Evolutionary conservation across 2,329 filamentous ascomycete species (phyloP).

Genomic region (Hymenoscyphus fraxineus): DNA sequence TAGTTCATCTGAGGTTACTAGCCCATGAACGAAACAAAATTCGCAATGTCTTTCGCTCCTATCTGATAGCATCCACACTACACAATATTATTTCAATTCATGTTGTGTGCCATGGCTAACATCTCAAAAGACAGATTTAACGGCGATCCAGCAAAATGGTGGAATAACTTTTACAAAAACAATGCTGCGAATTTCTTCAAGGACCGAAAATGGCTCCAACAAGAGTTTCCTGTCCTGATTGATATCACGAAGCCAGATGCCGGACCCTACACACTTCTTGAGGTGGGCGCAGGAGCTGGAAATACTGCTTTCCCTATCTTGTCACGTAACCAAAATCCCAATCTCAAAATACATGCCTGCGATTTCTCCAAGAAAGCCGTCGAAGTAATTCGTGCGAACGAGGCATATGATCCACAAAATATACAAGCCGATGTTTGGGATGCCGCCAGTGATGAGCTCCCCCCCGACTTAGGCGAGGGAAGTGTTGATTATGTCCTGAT

Average conservation of each 20-base stretch:
- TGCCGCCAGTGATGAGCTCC: conserved; percentile 67
- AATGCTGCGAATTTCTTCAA: conserved; percentile 99
- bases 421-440: conserved; percentile 97
- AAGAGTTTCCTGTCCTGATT: conserved; percentile 89
- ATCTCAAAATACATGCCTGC: conserved; percentile 83
- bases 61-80: conserved; percentile 51
- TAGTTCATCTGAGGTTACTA: conserved; percentile 64
- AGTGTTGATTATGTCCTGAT: conserved; percentile 88
- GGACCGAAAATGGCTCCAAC: conserved; percentile 92
- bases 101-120: conserved; percentile 39
- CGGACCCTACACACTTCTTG: conserved; percentile 69
- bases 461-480: conserved; percentile 71
- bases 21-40: conserved; percentile 55
- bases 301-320: conserved; percentile 95
- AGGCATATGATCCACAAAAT: conserved; percentile 65
- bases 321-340: conserved; percentile 75
- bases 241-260: conserved; percentile 68
- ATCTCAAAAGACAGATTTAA: conserved; percentile 70
- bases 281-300: conserved; percentile 91
- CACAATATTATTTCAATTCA: conserved; percentile 12
- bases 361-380: conserved; percentile 96
- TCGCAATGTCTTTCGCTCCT: conserved; percentile 67
- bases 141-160: conserved; percentile 86
- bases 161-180: conserved; percentile 98
- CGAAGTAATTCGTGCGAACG: conserved; percentile 80